These are phyloP conservation scores for Acorus gramineus DNA, from an alignment of 106 monocot genomes.

Conservation along the genomic window DNA sequence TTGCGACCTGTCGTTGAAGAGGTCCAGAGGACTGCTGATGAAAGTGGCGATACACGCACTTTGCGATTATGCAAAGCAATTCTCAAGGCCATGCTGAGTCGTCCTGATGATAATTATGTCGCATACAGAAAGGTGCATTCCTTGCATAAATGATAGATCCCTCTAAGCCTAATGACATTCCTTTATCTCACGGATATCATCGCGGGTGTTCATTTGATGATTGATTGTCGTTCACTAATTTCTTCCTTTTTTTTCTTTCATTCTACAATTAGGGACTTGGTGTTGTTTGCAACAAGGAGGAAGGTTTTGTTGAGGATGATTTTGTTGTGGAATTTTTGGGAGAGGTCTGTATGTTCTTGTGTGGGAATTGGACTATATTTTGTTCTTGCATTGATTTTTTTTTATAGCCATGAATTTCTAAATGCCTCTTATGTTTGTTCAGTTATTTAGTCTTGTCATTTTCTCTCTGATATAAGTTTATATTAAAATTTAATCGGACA, in stretches of 20 bases:
- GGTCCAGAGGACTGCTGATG: constrained; percentile 64
- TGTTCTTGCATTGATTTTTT: background rate
- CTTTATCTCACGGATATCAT: background rate
- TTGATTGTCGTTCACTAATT: background rate
- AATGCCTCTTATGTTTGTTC: background rate
- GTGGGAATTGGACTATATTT: background rate
- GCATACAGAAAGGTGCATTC: constrained; percentile 79
- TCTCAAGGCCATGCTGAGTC: constrained; percentile 68
- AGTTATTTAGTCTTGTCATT: background rate
- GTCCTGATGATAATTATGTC: constrained; percentile 90
- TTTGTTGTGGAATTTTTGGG: constrained; percentile 98
- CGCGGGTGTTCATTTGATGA: background rate
- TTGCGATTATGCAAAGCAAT: constrained; percentile 62
- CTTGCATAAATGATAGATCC: too few relatives aligned
- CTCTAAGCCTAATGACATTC: too few relatives aligned
- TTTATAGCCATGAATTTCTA: background rate
- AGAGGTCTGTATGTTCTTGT: constrained; percentile 44
- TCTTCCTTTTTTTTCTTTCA: constrained; percentile 4
- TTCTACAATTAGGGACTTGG: constrained; percentile 68
- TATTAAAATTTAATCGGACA: background rate
- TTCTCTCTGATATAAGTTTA: background rate
- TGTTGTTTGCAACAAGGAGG: constrained; percentile 93
- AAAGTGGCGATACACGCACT: constrained; percentile 32
- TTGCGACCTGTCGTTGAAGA: constrained; percentile 74
- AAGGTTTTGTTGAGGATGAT: constrained; percentile 77